phyloP scores from a whole-genome alignment of 306 rosid species.

The Dalbergia oliveri region DNA sequence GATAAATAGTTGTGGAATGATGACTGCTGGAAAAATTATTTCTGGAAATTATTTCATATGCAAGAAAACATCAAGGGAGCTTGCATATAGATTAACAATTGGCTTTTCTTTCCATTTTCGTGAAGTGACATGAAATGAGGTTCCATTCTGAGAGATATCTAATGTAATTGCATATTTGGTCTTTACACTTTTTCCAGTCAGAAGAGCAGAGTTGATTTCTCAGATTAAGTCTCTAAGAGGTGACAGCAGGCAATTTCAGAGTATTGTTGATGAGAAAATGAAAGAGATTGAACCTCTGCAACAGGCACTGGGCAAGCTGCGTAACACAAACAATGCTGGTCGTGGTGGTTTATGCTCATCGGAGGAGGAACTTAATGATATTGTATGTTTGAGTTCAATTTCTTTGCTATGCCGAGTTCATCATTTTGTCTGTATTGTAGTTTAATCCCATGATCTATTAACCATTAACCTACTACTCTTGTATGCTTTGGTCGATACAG shows the following conservation, averaged over 20 bases:
- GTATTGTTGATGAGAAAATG: constrained; percentile 75
- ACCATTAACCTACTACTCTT: constrained; percentile 28
- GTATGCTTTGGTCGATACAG: constrained; percentile 60
- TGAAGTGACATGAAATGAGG: background rate
- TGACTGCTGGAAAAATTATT: too few species aligned
- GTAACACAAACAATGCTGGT: constrained; percentile 68
- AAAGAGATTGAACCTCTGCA: constrained; percentile 90
- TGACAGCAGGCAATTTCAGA: constrained; percentile 71
- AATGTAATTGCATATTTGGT: constrained; percentile 16
- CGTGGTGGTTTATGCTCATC: constrained; percentile 86
- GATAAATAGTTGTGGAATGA: too few species aligned
- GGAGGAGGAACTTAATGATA: constrained; percentile 84
- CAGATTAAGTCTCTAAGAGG: constrained; percentile 80
- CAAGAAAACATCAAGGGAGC: background rate
- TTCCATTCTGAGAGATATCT: background rate
- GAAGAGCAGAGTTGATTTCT: constrained; percentile 76
- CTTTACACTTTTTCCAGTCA: constrained; percentile 58
- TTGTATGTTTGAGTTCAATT: constrained; percentile 57
- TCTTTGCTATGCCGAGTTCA: constrained; percentile 35
- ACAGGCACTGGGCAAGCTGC: constrained; percentile 92
- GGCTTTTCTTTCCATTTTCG: background rate
- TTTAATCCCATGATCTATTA: constrained; percentile 3
- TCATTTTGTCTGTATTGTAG: constrained; percentile 19
- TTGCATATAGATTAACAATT: constrained; percentile 4
- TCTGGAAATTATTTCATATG: too few species aligned